A percentile compares a stretch with the other conserved stretches of the same genome.
These are phyloP conservation scores for Phytophthora megakarya DNA, from an alignment of 352 stramenopile species.

Conservation along the genomic window DNA sequence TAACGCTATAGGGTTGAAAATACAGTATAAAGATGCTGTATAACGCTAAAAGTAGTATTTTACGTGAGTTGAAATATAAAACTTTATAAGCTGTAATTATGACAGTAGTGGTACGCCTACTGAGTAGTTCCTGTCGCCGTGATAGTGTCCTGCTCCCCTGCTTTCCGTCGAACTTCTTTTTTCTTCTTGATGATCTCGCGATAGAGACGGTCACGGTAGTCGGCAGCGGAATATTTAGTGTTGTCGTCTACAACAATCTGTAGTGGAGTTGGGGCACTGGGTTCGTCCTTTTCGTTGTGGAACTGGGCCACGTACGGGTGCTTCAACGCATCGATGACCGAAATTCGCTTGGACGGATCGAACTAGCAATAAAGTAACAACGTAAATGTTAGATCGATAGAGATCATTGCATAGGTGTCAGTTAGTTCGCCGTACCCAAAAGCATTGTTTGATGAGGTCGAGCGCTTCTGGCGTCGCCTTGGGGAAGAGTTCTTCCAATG, in stretches of 20 bases:
- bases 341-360: conserved; percentile 91
- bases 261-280: conserved; percentile 61
- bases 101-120: conserved; percentile 2
- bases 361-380: conserved; percentile 64
- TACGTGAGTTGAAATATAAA: too few species aligned
- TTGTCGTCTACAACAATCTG: conserved; percentile 94
- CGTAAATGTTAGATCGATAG: conserved; percentile 4
- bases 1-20: not conserved
- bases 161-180: conserved; percentile 85
- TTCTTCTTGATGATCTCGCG: conserved; percentile 94
- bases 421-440: conserved; percentile 66
- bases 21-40: too few species aligned
- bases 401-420: not conserved
- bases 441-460: conserved; percentile 90
- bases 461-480: conserved; percentile 87
- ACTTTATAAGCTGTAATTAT: not conserved
- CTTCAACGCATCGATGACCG: conserved; percentile 86
- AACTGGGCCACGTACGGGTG: conserved; percentile 96
- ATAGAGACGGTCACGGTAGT: conserved; percentile 94
- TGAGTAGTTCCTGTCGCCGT: conserved; percentile 9
- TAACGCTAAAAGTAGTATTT: too few species aligned
- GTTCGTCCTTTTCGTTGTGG: conserved; percentile 95
- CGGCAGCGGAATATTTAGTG: conserved; percentile 92
- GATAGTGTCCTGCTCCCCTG: conserved; percentile 30
- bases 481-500: conserved; percentile 88